Evolutionary conservation across 176 grass and related monocot genomes (phyloP), one percentile per base, ranked within the genome.

Genomic region (Otatea glauca): DNA sequence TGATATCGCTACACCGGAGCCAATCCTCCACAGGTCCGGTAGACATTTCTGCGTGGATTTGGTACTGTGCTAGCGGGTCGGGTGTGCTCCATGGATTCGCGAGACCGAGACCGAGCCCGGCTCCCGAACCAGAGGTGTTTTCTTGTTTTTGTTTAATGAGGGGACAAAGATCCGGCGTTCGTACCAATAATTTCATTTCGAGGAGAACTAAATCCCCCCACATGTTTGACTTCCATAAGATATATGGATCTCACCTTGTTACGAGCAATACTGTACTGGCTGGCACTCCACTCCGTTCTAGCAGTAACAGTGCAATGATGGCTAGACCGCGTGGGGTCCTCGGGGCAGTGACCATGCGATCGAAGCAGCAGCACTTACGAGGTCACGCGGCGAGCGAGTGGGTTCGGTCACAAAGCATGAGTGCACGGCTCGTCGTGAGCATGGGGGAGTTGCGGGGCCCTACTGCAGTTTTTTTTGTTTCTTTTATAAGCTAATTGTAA

Each of bases 301-400:
- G 7, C 14, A 62, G n/a, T 37, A 9, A 61, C 41, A 78, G 76
- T 6, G 37, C 49, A 4, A 5, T 35, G 48, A 71, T 25, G 9
- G 7, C 47, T 1, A 4, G 1, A 49, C 47, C 3, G 47, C 12
- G 47, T 23, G 53, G 53, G 74, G 3, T 21, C 51, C 54, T 6
- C 6, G 15, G 53, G 74, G 35, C 34, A 37, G 74, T 42, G 34
- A 59, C 18, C 20, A 37, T 2, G 50, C 1, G 50, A 48, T 48
- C 53, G 1, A 42, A 41, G 6, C 4, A n/a, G 65, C 38, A 12
- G 49, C 35, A 71, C 66, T 84, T 27, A 75, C 65, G 34, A 20
- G 25, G 34, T 84, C 82, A 84, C 72, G 45, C 67, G 61, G 71
- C 34, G 4, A 5, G 42, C 9, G 51, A 21, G 72, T 78, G 84